Evolutionary conservation across 495 filamentous ascomycete species (phyloP), one percentile per base, ranked within the genome.

Genomic region (Trichodelitschia bisporula): DNA sequence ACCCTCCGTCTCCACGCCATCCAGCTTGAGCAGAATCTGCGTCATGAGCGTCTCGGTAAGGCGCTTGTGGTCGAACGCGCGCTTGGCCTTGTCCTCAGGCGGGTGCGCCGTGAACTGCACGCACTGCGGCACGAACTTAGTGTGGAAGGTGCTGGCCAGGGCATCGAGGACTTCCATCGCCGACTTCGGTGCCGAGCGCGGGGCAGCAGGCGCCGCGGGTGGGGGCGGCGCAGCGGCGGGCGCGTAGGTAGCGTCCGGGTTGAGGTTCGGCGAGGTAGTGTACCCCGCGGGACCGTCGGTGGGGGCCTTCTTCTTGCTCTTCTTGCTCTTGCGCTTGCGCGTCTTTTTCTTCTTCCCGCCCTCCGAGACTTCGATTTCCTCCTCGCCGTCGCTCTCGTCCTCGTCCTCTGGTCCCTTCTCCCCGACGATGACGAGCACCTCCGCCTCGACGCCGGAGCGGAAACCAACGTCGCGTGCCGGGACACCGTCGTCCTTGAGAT

Each of bases 11-110:
- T 84, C 77, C 16, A 92, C 70, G 10, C 59, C 71, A 54, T 93
- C 83, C 16, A 84, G 57, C 51, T 89, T 92, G 40, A 97, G 40
- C 34, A 92, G 38, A 4, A 84, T 61, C 45, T 92, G 77, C 30
- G 66, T 61, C 57, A 95, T 53, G 32, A 92, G 72, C 3, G 68
- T 77, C 57, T 93, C 86, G 17, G 63, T 70, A 19, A 93, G 43
- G 46, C 66, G 75, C 48, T 73, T 70, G 36, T 93, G 70, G 38
- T 84, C 74, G 24, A 76, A 73, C 13, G 67, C 66, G 24, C 67
- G 57, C 52, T 72, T 71, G 48, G 75, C 72, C 13, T 47, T 40
- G 15, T 93, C 80, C 2, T 40, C 41, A 0, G 86, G 86, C 10
- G 84, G 71, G 13, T 58, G 41, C 0, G 55, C 42, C 15, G 65